A percentile compares a stretch with the other conserved stretches of the same genome.
Conservation (phyloP, 257 asterid species). For the Oldenlandia corymbosa region DNA sequence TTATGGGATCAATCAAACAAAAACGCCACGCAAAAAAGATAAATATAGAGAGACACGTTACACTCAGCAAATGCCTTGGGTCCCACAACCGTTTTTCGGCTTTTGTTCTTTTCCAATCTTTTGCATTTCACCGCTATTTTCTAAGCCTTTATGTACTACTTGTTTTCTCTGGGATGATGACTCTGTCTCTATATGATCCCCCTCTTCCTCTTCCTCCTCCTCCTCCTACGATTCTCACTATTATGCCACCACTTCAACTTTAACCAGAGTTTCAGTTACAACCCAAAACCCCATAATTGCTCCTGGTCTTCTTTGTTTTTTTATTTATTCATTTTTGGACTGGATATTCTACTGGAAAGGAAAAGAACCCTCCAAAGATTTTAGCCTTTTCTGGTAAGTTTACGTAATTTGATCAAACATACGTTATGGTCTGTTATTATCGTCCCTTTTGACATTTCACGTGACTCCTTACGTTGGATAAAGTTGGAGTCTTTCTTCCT, state of each 20-base stretch:
- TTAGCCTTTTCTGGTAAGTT: not conserved
- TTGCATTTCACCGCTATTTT: not conserved
- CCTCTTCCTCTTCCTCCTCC: not conserved
- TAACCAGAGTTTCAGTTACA: not conserved
- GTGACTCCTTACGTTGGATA: not conserved
- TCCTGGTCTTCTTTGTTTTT: not conserved
- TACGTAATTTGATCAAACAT: not conserved
- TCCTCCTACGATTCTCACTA: too few relatives aligned
- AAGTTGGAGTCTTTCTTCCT: not conserved
- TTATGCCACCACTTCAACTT: not conserved
- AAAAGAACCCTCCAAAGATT: not conserved
- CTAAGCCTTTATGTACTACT: not conserved
- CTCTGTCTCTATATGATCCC: not conserved
- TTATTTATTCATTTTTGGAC: too few relatives aligned
- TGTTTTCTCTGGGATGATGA: too few relatives aligned
- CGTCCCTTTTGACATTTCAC: not conserved
- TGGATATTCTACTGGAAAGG: too few relatives aligned
- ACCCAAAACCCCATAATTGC: not conserved
- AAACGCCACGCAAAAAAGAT: constrained; percentile 5
- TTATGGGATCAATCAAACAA: not conserved
- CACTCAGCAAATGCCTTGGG: not conserved
- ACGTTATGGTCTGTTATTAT: not conserved
- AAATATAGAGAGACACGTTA: constrained; percentile 8
- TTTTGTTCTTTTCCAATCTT: not conserved
- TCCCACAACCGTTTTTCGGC: constrained; percentile 12